phyloP scores from a whole-genome alignment of 1,139 yeast genomes.

The Yamadazyma buinensis region DNA sequence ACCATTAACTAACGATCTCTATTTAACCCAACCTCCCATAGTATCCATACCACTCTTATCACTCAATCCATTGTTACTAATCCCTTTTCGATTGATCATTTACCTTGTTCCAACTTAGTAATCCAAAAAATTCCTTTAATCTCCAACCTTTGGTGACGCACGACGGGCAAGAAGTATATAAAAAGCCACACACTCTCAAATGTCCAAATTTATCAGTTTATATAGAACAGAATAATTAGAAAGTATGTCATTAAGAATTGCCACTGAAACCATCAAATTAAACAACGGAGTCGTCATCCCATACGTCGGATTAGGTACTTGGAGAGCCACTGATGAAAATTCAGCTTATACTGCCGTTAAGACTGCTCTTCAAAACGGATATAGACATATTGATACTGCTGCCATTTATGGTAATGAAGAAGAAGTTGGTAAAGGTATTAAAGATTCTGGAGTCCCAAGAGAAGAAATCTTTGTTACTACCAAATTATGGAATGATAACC shows the following conservation, averaged over 20 bases:
- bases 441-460: constrained; percentile 67
- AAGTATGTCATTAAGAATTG: constrained; percentile 12
- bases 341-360: constrained; percentile 59
- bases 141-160: too few relatives aligned
- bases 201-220: too few relatives aligned
- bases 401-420: constrained; percentile 65
- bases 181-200: too few relatives aligned
- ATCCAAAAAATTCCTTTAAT: too few relatives aligned
- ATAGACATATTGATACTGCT: constrained; percentile 81
- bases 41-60: too few relatives aligned
- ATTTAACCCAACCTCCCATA: too few relatives aligned
- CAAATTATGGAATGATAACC: constrained; percentile 72
- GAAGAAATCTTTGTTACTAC: constrained; percentile 76
- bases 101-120: too few relatives aligned
- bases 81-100: too few relatives aligned
- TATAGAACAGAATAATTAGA: not conserved
- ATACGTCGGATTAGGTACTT: constrained; percentile 72
- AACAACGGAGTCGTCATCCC: constrained; percentile 72
- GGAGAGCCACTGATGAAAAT: constrained; percentile 57
- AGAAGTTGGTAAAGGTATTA: constrained; percentile 64
- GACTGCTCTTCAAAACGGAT: constrained; percentile 65
- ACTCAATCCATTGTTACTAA: too few relatives aligned
- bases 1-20: too few relatives aligned
- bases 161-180: too few relatives aligned
- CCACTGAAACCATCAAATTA: constrained; percentile 33